These are phyloP conservation scores for Gremmenia infestans DNA, from an alignment of 2,329 filamentous ascomycete species.

Conservation along the genomic window DNA sequence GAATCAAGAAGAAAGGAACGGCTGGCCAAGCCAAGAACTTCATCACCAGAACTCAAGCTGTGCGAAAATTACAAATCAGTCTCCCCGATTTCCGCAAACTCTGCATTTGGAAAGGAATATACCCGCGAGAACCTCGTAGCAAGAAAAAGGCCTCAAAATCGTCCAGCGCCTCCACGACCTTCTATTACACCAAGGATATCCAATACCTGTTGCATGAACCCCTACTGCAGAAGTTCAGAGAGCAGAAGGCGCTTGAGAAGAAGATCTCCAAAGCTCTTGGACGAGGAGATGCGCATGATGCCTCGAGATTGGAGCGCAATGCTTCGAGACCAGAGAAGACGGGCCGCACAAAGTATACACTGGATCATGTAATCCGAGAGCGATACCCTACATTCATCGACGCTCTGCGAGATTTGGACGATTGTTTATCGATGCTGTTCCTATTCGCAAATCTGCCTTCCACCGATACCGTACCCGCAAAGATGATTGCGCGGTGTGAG, in stretches of 20 bases:
- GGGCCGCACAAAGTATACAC: conserved; percentile 79
- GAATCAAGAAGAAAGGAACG: conserved; percentile 83
- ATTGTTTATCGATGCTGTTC: conserved; percentile 95
- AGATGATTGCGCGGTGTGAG: conserved; percentile 94
- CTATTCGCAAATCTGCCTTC: conserved; percentile 95
- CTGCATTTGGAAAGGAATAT: conserved; percentile 99
- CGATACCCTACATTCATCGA: conserved; percentile 97
- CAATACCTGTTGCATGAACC: conserved; percentile 98
- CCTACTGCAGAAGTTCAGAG: conserved; percentile 87
- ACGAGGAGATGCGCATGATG: conserved; percentile 84
- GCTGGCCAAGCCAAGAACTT: conserved; percentile 96
- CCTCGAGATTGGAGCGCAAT: conserved; percentile 79
- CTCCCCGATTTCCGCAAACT: conserved; percentile 95
- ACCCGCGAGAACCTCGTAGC: conserved; percentile 92
- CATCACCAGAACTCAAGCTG: conserved; percentile 92
- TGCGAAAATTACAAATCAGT: conserved; percentile 96
- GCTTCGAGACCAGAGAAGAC: conserved; percentile 86
- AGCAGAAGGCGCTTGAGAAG: conserved; percentile 94
- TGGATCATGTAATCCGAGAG: conserved; percentile 97
- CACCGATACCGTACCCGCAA: conserved; percentile 81
- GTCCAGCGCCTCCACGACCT: conserved; percentile 85
- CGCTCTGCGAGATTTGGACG: conserved; percentile 88
- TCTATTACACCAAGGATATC: conserved; percentile 90
- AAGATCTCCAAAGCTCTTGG: conserved; percentile 93
- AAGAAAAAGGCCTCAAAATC: conserved; percentile 96